A percentile compares a stretch with the other conserved stretches of the same genome.
Evolutionary conservation across 257 asterid genomes (phyloP).

Genomic region (Ballota nigra): DNA sequence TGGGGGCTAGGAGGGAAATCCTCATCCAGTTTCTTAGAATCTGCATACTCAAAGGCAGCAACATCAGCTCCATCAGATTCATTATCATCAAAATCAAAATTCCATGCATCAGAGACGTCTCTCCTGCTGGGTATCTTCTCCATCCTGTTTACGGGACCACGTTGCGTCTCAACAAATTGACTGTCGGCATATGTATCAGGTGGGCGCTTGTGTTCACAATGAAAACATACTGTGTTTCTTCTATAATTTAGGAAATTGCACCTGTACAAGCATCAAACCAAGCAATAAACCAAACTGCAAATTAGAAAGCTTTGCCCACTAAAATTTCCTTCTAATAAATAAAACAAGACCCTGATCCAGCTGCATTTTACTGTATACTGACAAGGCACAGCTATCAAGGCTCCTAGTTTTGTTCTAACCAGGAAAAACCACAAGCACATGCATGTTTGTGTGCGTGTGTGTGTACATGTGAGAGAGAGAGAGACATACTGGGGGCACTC

Average conservation of each 20-base stretch:
- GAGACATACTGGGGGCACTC: constrained; percentile 86
- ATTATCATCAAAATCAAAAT: constrained; percentile 92
- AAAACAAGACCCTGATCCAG: not conserved
- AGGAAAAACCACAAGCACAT: not conserved
- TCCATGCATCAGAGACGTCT: constrained; percentile 83
- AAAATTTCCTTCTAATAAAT: not conserved
- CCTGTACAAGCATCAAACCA: constrained; percentile 48
- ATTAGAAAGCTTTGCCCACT: constrained; percentile 10
- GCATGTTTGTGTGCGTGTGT: not conserved
- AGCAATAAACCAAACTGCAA: constrained; percentile 13
- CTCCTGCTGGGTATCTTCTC: constrained; percentile 48
- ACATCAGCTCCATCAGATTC: constrained; percentile 99
- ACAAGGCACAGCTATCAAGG: not conserved
- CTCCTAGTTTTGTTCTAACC: not conserved
- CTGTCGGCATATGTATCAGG: constrained; percentile 62
- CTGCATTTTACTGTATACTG: not conserved
- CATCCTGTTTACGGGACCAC: constrained; percentile 38
- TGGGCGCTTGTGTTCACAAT: constrained; percentile 94
- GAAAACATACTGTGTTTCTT: constrained; percentile 90
- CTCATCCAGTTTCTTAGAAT: constrained; percentile 52
- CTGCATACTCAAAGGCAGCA: constrained; percentile 92
- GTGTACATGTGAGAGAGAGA: not conserved
- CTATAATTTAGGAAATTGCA: constrained; percentile 95
- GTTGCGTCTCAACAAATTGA: constrained; percentile 52
- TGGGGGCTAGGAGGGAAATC: constrained; percentile 44